phyloP scores from a whole-genome alignment of 805 yeast species.

The Metschnikowia drakensbergensis region DNA sequence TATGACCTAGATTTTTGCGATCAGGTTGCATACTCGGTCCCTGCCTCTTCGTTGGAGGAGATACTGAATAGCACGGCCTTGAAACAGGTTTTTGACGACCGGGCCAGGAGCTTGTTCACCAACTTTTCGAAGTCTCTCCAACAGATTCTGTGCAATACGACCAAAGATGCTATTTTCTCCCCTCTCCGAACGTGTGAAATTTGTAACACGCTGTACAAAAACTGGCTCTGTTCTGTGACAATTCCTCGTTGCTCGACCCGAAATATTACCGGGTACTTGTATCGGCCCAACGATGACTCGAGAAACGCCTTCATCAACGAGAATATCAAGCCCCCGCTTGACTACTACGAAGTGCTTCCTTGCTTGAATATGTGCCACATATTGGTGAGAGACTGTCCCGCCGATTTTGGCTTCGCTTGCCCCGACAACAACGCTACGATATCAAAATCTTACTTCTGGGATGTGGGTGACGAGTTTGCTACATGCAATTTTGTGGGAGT shows the following conservation, averaged over 20 bases:
- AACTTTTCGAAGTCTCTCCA: slow-evolving; percentile 76
- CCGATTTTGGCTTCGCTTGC: slow-evolving; percentile 69
- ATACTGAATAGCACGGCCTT: slow-evolving; percentile 16
- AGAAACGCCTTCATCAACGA: slow-evolving; percentile 59
- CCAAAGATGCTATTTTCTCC: slow-evolving; percentile 63
- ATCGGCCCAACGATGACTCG: slow-evolving; percentile 47
- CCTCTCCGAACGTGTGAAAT: slow-evolving; percentile 70
- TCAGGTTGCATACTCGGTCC: slow-evolving; percentile 85
- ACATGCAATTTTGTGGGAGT: slow-evolving; percentile 39
- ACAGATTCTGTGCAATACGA: slow-evolving; percentile 71
- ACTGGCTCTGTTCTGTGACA: slow-evolving; percentile 87
- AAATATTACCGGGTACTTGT: slow-evolving; percentile 40
- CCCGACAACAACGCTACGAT: slow-evolving; percentile 46
- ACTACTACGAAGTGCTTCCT: slow-evolving; percentile 80
- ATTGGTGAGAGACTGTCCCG: slow-evolving; percentile 80
- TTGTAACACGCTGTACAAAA: slow-evolving; percentile 66
- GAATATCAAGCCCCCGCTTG: slow-evolving; percentile 47
- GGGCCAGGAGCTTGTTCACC: slow-evolving; percentile 51
- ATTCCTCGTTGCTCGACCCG: slow-evolving; percentile 80
- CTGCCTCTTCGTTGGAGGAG: slow-evolving; percentile 34
- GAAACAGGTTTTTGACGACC: slow-evolving; percentile 52
- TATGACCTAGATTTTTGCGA: slow-evolving; percentile 74
- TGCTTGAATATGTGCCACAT: slow-evolving; percentile 78
- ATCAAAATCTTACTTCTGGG: slow-evolving; percentile 44
- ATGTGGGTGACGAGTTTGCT: slow-evolving; percentile 23